Evolutionary conservation across 345 rosid species (phyloP).

Genomic region (Sisymbrium altissimum): DNA sequence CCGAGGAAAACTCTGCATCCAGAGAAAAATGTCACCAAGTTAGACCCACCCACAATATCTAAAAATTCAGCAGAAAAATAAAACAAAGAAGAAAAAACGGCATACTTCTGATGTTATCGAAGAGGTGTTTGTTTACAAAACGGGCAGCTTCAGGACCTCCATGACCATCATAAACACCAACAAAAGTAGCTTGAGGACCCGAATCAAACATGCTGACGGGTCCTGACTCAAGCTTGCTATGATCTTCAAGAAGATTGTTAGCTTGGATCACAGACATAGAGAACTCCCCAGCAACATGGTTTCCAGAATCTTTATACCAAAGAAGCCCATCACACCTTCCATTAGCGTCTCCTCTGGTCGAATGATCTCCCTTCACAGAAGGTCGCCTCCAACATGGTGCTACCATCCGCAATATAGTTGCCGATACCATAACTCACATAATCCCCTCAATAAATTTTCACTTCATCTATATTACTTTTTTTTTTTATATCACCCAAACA

Average conservation of each 20-base stretch:
- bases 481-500: constrained; percentile 8
- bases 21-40: constrained; percentile 41
- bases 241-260: constrained; percentile 37
- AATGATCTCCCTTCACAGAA: constrained; percentile 63
- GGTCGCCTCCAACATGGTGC: constrained; percentile 85
- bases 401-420: constrained; percentile 60
- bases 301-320: constrained; percentile 41
- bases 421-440: constrained; percentile 85
- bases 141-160: constrained; percentile 43
- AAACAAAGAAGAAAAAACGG: background rate
- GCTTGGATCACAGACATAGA: constrained; percentile 43
- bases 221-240: constrained; percentile 37
- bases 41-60: background rate
- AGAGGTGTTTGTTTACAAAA: constrained; percentile 32
- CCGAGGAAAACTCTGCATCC: constrained; percentile 78
- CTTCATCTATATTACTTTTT: constrained; percentile 32
- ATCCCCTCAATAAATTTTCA: constrained; percentile 51
- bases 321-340: constrained; percentile 38
- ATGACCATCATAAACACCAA: constrained; percentile 40
- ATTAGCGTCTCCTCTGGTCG: constrained; percentile 50
- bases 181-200: constrained; percentile 39
- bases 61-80: background rate
- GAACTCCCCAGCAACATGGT: constrained; percentile 37
- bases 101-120: constrained; percentile 35
- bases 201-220: constrained; percentile 34